Evolutionary conservation across 1,284 basidiomycete genomes (phyloP).

Genomic region (Austropuccinia psidii): DNA sequence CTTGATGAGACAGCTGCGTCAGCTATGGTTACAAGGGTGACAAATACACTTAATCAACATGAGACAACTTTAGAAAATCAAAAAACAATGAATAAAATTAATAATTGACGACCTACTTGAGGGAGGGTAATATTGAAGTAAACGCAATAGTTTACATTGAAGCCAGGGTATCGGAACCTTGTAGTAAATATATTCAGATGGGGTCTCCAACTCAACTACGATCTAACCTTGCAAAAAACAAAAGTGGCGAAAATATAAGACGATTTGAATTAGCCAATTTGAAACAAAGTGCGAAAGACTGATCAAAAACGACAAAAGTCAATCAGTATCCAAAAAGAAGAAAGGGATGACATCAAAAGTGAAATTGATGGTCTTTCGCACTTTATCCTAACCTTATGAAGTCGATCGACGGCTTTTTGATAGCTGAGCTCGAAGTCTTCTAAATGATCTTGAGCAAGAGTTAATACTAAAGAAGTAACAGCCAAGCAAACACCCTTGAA

Average conservation of each 20-base stretch:
- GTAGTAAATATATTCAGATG: constrained; percentile 88
- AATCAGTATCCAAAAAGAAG: background rate
- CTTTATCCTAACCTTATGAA: constrained; percentile 62
- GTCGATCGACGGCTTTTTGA: constrained; percentile 81
- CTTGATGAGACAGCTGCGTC: constrained; percentile 70
- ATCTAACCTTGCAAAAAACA: constrained; percentile 54
- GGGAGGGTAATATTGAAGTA: constrained; percentile 92
- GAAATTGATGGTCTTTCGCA: constrained; percentile 1
- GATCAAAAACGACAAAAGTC: background rate
- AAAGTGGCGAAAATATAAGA: background rate
- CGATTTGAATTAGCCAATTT: constrained; percentile 1
- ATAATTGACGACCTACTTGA: constrained; percentile 57
- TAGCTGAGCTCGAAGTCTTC: constrained; percentile 85
- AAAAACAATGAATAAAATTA: background rate
- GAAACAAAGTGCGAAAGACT: background rate
- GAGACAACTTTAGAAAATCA: background rate
- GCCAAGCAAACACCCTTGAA: constrained; percentile 82
- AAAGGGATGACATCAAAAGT: background rate
- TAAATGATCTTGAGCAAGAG: constrained; percentile 85
- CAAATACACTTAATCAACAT: background rate
- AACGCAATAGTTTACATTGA: constrained; percentile 85
- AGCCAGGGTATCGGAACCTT: constrained; percentile 96
- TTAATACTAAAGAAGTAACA: constrained; percentile 86
- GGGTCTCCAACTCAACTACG: constrained; percentile 80
- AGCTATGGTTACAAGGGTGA: constrained; percentile 52